Base-by-base conservation (phyloP, 495 filamentous ascomycete species). In the Aspergillus cavernicola region DNA sequence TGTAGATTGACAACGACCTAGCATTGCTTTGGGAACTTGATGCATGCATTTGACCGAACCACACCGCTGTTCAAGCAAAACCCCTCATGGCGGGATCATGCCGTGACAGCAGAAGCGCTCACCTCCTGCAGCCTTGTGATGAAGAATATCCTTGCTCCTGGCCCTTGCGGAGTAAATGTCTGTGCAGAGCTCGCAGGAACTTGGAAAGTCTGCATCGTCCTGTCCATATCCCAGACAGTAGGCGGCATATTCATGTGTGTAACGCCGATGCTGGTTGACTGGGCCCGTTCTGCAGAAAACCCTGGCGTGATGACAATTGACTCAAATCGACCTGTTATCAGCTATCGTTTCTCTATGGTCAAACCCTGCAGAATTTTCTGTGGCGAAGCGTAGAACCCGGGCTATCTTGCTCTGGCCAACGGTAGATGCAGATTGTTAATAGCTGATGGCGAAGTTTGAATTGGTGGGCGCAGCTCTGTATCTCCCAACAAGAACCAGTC, bases 101-200 rank as follows among this genome's bases (percentile, higher is more conserved):
- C 18, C 4, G 18, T 15, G 31, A 12, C 36, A 47, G 44, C 29
- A 35, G 24, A 35, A 23, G 28, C 31, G 29, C 44, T 46, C 42
- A 32, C 19, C 13, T 22, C 16, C 29, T 47, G 18, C 29, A 47
- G 44, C 31, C 31, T 13, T 47, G 44, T 15, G 4, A 4, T 15
- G 19, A 16, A 13, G 31, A 16, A 15, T 23, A 47, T 36, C 44
- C 44, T 24, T 47, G 29, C 1, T 24, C 18, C n/a, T 31, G 24
- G 31, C 18, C 11, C 3, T 24, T 28, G 29, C 16, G 12, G 37
- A 16, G 49, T 33, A 33, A 22, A 29, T 18, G 11, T 36, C 41
- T 29, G 50, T 32, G 50, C 39, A 31, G 41, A 45, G 31, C 6
- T 40, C 13, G 19, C 23, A 36, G 40, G 33, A 53, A 45, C 40